Conservation (phyloP, 2,329 filamentous ascomycete genomes). For the Xylariaceae sp. region DNA sequence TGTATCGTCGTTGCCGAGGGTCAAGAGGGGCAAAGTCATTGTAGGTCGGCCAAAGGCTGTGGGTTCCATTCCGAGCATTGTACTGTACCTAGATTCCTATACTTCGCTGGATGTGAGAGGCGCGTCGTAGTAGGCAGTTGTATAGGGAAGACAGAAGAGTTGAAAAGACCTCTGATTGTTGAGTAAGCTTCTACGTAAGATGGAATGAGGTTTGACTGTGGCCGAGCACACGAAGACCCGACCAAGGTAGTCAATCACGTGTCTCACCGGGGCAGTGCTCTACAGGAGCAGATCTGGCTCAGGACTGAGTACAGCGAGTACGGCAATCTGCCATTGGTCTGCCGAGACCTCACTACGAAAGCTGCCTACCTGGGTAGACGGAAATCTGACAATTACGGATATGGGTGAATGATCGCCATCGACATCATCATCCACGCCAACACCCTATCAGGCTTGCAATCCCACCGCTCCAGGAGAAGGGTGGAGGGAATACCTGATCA, state of each 20-base stretch:
- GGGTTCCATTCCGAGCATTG: slow-evolving; percentile 18
- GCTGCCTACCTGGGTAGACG: slow-evolving; percentile 5
- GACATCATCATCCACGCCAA: background rate
- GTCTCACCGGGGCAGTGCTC: slow-evolving; percentile 18
- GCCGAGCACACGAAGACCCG: slow-evolving; percentile 12
- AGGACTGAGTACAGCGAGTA: slow-evolving; percentile 13
- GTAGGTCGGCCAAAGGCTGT: slow-evolving; percentile 16
- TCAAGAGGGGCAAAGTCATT: slow-evolving; percentile 18
- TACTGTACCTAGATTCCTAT: background rate
- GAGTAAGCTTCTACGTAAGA: slow-evolving; percentile 4
- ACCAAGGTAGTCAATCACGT: slow-evolving; percentile 18
- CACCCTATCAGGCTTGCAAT: slow-evolving; percentile 7
- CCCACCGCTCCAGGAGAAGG: slow-evolving; percentile 4
- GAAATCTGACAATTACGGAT: slow-evolving; percentile 2
- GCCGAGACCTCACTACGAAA: background rate
- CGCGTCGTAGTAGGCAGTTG: background rate
- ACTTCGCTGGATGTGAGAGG: slow-evolving; percentile 1
- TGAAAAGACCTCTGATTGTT: background rate
- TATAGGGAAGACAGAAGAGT: background rate
- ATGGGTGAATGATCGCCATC: background rate
- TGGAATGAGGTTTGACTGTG: slow-evolving; percentile 2
- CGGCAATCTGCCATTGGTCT: slow-evolving; percentile 9
- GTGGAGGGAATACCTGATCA: background rate
- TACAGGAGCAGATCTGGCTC: slow-evolving; percentile 8
- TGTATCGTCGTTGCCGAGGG: slow-evolving; percentile 14